A percentile compares a stretch with the other conserved stretches of the same genome.
Evolutionary conservation across 2,329 filamentous ascomycete genomes (phyloP).

Genomic region (Fusarium nodosum): DNA sequence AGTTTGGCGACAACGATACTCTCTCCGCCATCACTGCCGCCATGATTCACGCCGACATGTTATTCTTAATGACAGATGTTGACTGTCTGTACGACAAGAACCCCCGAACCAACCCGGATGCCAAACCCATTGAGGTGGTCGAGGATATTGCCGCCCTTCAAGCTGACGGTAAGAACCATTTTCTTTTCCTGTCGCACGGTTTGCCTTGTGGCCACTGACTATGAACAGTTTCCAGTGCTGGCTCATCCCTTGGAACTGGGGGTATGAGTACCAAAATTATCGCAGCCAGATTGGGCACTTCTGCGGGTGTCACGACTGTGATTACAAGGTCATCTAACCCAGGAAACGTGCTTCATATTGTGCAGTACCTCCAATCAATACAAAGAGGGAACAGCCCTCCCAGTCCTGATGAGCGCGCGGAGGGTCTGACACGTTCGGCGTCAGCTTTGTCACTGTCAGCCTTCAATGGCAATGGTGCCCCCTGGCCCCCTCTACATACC

Average conservation of each 20-base stretch:
- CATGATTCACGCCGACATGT: conserved; percentile 96
- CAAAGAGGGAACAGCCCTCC: conserved; percentile 37
- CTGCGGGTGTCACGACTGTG: conserved; percentile 93
- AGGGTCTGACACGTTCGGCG: conserved; percentile 57
- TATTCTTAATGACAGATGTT: conserved; percentile 99
- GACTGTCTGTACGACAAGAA: conserved; percentile 98
- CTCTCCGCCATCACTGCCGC: conserved; percentile 95
- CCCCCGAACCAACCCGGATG: conserved; percentile 85
- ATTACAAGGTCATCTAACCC: conserved; percentile 96
- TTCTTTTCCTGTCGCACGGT: background rate
- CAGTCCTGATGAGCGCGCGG: conserved; percentile 50
- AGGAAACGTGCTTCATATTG: conserved; percentile 89
- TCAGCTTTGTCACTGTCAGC: conserved; percentile 58
- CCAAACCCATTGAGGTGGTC: conserved; percentile 90
- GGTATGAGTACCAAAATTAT: conserved; percentile 99
- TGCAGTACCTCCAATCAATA: conserved; percentile 69
- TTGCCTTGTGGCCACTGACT: conserved; percentile 33
- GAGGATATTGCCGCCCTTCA: conserved; percentile 86
- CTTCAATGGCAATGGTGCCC: conserved; percentile 44
- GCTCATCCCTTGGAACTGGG: conserved; percentile 90
- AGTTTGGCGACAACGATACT: conserved; percentile 99
- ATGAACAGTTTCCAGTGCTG: conserved; percentile 81
- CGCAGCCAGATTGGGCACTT: conserved; percentile 90
- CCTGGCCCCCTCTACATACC: conserved; percentile 81
- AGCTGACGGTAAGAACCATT: conserved; percentile 75